Evolutionary conservation across 768 basidiomycete species (phyloP).

Genomic region (Asterophora lycoperdoides): DNA sequence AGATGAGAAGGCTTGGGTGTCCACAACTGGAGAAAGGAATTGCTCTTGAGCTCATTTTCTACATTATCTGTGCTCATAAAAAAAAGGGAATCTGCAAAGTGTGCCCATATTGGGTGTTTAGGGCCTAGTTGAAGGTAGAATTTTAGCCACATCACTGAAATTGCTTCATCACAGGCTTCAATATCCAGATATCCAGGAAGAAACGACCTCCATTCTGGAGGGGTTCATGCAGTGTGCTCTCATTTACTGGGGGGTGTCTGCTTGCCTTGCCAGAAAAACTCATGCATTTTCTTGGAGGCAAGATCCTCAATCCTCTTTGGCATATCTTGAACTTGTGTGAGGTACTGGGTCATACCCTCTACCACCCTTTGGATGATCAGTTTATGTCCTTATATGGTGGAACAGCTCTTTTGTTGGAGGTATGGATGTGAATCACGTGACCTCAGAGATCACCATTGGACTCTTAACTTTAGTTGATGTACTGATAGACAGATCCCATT

Average conservation of each 20-base stretch:
- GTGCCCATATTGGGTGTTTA: slow-evolving; percentile 24
- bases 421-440: too few relatives aligned
- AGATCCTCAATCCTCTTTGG: slow-evolving; percentile 20
- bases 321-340: slow-evolving; percentile 34
- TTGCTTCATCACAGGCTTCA: slow-evolving; percentile 29
- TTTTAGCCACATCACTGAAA: slow-evolving; percentile 22
- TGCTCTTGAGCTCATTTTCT: neutral
- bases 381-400: slow-evolving; percentile 24
- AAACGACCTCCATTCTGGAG: slow-evolving; percentile 20
- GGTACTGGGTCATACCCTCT: slow-evolving; percentile 31
- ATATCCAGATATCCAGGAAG: slow-evolving; percentile 20
- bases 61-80: slow-evolving; percentile 4
- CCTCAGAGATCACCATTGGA: too few relatives aligned
- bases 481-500: too few relatives aligned
- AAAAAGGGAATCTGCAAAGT: slow-evolving; percentile 23
- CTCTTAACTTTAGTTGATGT: too few relatives aligned
- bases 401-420: slow-evolving; percentile 20
- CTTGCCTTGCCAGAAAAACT: slow-evolving; percentile 26
- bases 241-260: slow-evolving; percentile 16
- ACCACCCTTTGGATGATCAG: slow-evolving; percentile 24
- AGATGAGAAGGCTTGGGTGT: slow-evolving; percentile 2
- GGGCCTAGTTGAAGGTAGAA: slow-evolving; percentile 16
- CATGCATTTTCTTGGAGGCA: too few relatives aligned
- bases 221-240: slow-evolving; percentile 15
- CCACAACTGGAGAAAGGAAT: slow-evolving; percentile 28